Conservation (phyloP, 139 green algal genomes). For the Astrephomene gubernaculifera region DNA sequence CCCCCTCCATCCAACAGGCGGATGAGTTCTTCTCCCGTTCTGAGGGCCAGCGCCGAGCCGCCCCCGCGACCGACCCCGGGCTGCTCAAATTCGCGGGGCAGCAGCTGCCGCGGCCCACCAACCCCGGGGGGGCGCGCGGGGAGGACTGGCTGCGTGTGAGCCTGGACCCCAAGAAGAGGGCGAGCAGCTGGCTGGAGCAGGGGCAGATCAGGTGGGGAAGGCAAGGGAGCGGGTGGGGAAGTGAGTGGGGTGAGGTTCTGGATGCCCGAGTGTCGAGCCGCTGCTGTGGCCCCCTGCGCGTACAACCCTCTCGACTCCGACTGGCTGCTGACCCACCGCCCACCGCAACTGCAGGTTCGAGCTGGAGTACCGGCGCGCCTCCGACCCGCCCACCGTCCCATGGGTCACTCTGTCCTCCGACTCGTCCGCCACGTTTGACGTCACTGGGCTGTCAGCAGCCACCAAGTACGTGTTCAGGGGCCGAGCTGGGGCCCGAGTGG, state of each 20-base stretch:
- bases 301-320: neutral
- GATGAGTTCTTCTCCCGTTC: slow-evolving; percentile 16
- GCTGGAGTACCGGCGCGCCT: slow-evolving; percentile 30
- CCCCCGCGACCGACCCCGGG: slow-evolving; percentile 6
- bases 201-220: slow-evolving; percentile 22
- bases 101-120: slow-evolving; percentile 34
- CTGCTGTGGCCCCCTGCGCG: too few relatives aligned
- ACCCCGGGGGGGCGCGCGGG: slow-evolving; percentile 21
- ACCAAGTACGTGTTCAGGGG: slow-evolving; percentile 43
- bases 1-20: neutral
- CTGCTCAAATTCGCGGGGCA: slow-evolving; percentile 18
- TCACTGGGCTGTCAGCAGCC: neutral
- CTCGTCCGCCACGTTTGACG: slow-evolving; percentile 24
- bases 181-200: slow-evolving; percentile 1
- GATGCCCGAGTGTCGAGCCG: too few relatives aligned
- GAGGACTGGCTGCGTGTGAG: slow-evolving; percentile 4
- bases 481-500: neutral
- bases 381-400: neutral
- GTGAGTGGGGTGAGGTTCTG: neutral
- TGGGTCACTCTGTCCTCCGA: slow-evolving; percentile 6
- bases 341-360: slow-evolving; percentile 18
- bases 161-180: slow-evolving; percentile 42
- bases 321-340: neutral
- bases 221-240: neutral
- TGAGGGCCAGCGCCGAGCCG: neutral